Percentiles rank a stretch among this genome's conserved stretches.
Evolutionary conservation across 148 eudicot species (phyloP).

Genomic region (Rheum nobile): DNA sequence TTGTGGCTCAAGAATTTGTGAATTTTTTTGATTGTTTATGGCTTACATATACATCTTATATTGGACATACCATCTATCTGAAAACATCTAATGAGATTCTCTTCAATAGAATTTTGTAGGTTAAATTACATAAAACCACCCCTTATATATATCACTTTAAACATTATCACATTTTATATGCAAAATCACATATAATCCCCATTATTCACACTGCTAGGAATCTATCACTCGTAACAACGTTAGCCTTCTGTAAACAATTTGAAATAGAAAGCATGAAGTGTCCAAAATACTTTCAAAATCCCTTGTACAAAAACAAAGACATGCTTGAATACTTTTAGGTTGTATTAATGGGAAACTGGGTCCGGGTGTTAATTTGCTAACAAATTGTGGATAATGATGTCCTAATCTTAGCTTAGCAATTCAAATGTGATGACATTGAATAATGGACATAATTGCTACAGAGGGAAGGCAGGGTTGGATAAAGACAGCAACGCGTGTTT

Average conservation of each 20-base stretch:
- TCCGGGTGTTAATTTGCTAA: background rate
- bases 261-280: background rate
- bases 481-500: slow-evolving; percentile 91
- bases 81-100: background rate
- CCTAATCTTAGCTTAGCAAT: background rate
- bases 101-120: background rate
- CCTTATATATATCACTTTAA: background rate
- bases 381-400: background rate
- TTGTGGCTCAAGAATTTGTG: background rate
- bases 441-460: slow-evolving; percentile 14
- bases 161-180: background rate
- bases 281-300: background rate
- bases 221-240: background rate
- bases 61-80: background rate
- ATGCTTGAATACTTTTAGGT: background rate
- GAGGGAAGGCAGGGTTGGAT: slow-evolving; percentile 99
- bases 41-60: background rate
- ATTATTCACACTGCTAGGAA: background rate
- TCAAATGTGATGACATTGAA: background rate
- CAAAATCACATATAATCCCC: background rate
- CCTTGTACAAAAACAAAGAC: background rate
- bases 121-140: background rate
- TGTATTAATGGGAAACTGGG: background rate
- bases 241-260: background rate
- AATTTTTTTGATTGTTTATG: background rate